Base-by-base conservation (phyloP, 805 yeast species). In the Cyberlindnera misumaiensis region DNA sequence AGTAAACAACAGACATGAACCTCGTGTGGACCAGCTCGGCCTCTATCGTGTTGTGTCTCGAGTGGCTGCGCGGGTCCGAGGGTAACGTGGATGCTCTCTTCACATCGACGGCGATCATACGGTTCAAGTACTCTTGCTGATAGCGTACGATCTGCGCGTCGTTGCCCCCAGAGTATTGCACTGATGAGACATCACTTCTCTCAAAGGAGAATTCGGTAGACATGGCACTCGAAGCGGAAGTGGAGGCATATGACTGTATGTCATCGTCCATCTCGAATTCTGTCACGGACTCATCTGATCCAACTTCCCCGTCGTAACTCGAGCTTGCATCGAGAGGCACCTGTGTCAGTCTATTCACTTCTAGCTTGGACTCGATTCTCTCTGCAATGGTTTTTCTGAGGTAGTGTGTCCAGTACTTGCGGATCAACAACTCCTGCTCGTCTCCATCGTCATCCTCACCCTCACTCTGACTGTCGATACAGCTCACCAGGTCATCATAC, bases 331-430 rank as follows among this genome's bases (percentile, higher is more conserved):
- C 24, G 8, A 20, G 5, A 20, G 24, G 8, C 17, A 41, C 44
- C 27, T 39, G 45, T 10, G 50, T 36, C 12, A 47, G 29, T 16
- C 34, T 39, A 30, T 42, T 28, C 15, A 44, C 24, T 11, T 46
- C 49, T 18, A 53, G n/a, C 28, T 54, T 54, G 35, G 47, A 43
- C 32, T 50, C 43, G 16, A 54, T 54, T 42, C 59, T 40, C 14
- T 41, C 34, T 5, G 54, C 46, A 22, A 54, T 46, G 4, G 48
- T 40, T 9, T 42, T 39, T 28, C 48, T 41, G 13, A 51, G 39
- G 20, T 46, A 54, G 24, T 41, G 42, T 17, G 35, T 18, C 46
- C 49, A 44, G 22, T 41, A 36, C 18, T 43, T 41, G 5, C 43
- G 36, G 13, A 45, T 32, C 17, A 40, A 11, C 10, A n/a, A 13